phyloP scores from a whole-genome alignment of 2,329 filamentous ascomycete species.

The Dactylellina leptospora region DNA sequence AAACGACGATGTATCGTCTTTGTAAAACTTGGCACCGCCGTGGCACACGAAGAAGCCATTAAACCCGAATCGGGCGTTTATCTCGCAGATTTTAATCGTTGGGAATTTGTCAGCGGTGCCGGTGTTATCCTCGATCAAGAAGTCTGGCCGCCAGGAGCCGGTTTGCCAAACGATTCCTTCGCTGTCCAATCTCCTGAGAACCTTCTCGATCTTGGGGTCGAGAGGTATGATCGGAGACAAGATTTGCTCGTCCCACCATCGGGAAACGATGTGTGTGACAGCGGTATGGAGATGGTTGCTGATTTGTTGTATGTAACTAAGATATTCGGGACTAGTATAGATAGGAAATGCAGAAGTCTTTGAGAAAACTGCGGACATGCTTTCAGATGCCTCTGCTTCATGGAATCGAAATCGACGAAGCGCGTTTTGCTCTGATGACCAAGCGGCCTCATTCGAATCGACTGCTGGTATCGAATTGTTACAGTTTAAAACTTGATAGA shows the following conservation, averaged over 20 bases:
- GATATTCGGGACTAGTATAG: conserved; percentile 58
- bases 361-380: conserved; percentile 56
- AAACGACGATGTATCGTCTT: not conserved
- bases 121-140: conserved; percentile 58
- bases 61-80: conserved; percentile 62
- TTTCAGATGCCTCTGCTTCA: conserved; percentile 56
- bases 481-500: conserved; percentile 16
- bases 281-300: conserved; percentile 59
- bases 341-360: conserved; percentile 57
- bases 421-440: conserved; percentile 5
- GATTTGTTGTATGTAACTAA: conserved; percentile 58
- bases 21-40: conserved; percentile 6
- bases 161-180: conserved; percentile 41
- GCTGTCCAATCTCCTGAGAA: conserved; percentile 48
- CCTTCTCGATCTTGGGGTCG: conserved; percentile 51
- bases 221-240: conserved; percentile 47
- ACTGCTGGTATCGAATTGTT: not conserved
- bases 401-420: conserved; percentile 56
- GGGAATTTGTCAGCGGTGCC: conserved; percentile 48
- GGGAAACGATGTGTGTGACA: conserved; percentile 60
- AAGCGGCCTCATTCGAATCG: not conserved
- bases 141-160: conserved; percentile 61
- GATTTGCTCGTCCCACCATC: conserved; percentile 60
- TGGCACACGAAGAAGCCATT: conserved; percentile 58
- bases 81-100: conserved; percentile 60